Base-by-base conservation (phyloP, 192 early-diverging fungal species). In the Coemansia sp. region DNA sequence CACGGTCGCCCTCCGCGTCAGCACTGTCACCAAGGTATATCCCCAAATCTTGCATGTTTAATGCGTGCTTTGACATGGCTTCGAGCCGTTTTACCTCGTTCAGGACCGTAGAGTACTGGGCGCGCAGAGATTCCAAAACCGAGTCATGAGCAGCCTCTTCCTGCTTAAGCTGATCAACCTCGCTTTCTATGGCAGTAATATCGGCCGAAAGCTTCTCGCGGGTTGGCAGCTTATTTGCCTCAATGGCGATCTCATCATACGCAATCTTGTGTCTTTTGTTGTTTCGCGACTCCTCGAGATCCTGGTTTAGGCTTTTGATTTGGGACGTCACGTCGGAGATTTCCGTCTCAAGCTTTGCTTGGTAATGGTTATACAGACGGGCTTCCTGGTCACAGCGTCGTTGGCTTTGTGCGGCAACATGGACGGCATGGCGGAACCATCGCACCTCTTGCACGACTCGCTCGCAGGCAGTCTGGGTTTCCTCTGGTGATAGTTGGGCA, bases 211-310 rank as follows among this genome's bases (percentile, higher is more conserved):
- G 63, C 20, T 54, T 41, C 20, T 54, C 56, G 52, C 76, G 70
- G 17, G 62, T 48, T 9, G 67, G 67, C 2, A 59, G 63, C 20
- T 64, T 69, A 59, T 79, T 73, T 15, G 70, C 76, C 44, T 79
- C 76, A 0, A 17, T 34, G 4, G 76, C 76, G 42, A 79, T 79
- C 37, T 79, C 76, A 50, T 79, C 76, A 54, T 79, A 79, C 10
- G 70, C 70, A 28, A 79, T 72, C 23, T 68, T 65, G 69, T 79
- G 70, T n/a, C 70, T 53, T 63, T 79, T 79, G 57, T 70, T 66
- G 50, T 57, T 73, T 30, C 76, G 76, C 7, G 70, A 79, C n/a
- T 69, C 70, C 17, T 79, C 76, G 2, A 79, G 67, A 4, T 47
- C 61, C 22, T 72, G 66, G 11, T 64, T 53, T n/a, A 79, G 61